Evolutionary conservation across 2,329 filamentous ascomycete genomes (phyloP), one percentile per base, ranked within the genome.

Genomic region (Colletotrichum musicola): DNA sequence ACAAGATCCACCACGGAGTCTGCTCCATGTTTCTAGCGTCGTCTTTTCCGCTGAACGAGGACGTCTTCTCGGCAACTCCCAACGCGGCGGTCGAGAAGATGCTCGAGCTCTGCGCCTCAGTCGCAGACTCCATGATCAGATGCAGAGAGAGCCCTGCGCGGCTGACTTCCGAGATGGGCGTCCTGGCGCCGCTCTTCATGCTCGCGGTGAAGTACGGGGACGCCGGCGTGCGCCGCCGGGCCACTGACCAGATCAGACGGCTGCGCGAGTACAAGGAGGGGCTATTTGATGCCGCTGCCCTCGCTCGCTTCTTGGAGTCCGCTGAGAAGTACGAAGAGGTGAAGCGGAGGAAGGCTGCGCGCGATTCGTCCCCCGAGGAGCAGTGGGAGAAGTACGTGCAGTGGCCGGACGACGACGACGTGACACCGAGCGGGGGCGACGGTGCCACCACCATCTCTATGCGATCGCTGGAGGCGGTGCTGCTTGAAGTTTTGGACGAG

Each of bases 181-280:
- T 64, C 53, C 18, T 64, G n/a, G 61, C 35, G 42, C 51, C 61
- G 12, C 44, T 64, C 9, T 64, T 64, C 25, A 46, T 64, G n/a
- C 51, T 64, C 35, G 61, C 51, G 18, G 27, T 64, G 22, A 64
- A 64, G 40, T 64, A 51, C 50, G 61, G 20, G 4, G 61, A 64
- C 7, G 51, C 3, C 50, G 22, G 18, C 30, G n/a, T 54, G 12
- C 30, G 50, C 20, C 22, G 50, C 20, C 22, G 50, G 7, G 25
- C 50, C 1, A 27, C 25, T 6, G 50, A 54, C 12, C 50, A 12
- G 50, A 54, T 54, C 4, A 25, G 22, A 13, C 50, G 18, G 13
- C 50, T 54, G 7, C 50, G n/a, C 13, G 50, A 22, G 7, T 54
- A 54, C 20, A 54, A 54, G 50, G 50, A 54, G 25, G 50, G 50